phyloP scores from a whole-genome alignment of 2,329 filamentous ascomycete genomes.

The Elsinoe australis region DNA sequence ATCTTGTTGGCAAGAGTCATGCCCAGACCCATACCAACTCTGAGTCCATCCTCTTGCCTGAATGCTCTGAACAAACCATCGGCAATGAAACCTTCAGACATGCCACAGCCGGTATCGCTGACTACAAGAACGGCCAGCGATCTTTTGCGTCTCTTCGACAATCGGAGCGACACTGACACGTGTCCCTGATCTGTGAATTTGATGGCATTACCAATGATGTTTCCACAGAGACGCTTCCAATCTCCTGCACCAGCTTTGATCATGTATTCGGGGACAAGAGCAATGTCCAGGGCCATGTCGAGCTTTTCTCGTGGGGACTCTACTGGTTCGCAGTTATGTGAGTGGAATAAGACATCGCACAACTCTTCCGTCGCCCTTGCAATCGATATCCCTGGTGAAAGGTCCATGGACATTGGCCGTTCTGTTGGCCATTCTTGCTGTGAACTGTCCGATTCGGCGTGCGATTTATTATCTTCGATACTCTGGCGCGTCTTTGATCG shows the following conservation, averaged over 20 bases:
- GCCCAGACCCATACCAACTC: conserved; percentile 31
- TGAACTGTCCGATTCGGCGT: background rate
- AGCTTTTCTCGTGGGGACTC: background rate
- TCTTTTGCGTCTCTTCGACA: conserved; percentile 6
- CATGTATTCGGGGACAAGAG: conserved; percentile 3
- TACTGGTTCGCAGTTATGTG: background rate
- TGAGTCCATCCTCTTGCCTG: conserved; percentile 29
- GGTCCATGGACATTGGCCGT: background rate
- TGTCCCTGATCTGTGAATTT: conserved; percentile 38
- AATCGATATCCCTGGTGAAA: conserved; percentile 5
- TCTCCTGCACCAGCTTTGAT: conserved; percentile 19
- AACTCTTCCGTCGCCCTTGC: conserved; percentile 9
- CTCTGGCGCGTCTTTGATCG: background rate
- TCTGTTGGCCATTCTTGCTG: background rate
- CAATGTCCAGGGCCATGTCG: conserved; percentile 9
- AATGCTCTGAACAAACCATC: conserved; percentile 29
- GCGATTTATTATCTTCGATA: background rate
- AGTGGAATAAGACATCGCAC: background rate
- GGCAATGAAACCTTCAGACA: conserved; percentile 27
- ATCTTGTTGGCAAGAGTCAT: conserved; percentile 31
- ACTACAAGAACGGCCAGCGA: conserved; percentile 19
- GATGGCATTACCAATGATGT: conserved; percentile 39
- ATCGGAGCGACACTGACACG: conserved; percentile 27
- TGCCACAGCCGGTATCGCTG: conserved; percentile 31
- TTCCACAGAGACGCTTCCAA: conserved; percentile 40